Base-by-base conservation (phyloP, 192 early-diverging fungal genomes). In the Coemansia sp. region DNA sequence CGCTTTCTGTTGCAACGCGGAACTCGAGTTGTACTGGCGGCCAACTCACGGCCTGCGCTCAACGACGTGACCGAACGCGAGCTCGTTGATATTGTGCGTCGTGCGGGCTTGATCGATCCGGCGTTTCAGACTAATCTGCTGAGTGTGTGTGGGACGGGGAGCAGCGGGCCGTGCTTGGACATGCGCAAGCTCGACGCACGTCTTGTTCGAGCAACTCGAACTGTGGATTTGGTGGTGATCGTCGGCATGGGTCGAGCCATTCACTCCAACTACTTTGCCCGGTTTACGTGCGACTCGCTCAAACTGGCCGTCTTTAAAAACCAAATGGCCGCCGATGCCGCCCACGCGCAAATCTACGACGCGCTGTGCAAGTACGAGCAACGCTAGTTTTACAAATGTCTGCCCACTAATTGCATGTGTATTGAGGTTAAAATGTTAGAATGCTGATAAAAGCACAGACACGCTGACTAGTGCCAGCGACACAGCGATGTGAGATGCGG, bases 221-320 rank as follows among this genome's bases (percentile, higher is more conserved):
- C 69, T 39, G 91, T 77, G 12, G 92, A 93, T 60, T 76, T 93
- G n/a, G 86, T 93, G 5, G 81, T 92, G 9, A 76, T 93, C 22
- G 91, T 91, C 67, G 89, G 89, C 35, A 90, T 90, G 89, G 89
- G 85, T 2, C 70, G 91, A 1, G 92, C 92, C 2, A 93, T 93
- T 56, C 91, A 93, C 65, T 92, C 92, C 10, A 93, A 93, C 64
- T 91, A 85, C 69, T 73, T 62, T 58, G 88, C 88, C 0, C 69
- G 76, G 63, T 90, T 93, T 61, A 60, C 54, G 23, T 89, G 89
- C 56, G 91, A 93, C 59, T 81, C 84, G 41, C 66, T 93, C 54
- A 92, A 91, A 68, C 81, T 93, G 59, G 92, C 85, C 1, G 90
- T 93, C 15, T 91, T 93, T 73, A 93, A 93, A 66, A 90, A 89